Percentiles rank a stretch among this genome's conserved stretches.
These are phyloP conservation scores for Chrysoporthe puriensis DNA, from an alignment of 2,329 filamentous ascomycete species.

Conservation along the genomic window DNA sequence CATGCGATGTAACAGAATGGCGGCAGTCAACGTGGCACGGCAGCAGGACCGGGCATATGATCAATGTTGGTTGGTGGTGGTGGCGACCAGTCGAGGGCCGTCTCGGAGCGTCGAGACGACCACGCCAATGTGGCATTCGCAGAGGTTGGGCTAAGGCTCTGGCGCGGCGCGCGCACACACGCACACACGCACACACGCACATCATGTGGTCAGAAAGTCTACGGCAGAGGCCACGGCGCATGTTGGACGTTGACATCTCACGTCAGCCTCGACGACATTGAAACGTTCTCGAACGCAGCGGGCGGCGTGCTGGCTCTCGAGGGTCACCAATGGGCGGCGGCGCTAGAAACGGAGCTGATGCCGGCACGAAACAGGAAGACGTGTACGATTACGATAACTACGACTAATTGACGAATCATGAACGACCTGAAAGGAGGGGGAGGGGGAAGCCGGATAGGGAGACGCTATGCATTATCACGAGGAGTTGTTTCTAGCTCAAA, in stretches of 20 bases:
- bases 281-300: not conserved
- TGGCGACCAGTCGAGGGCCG: not conserved
- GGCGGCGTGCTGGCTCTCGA: not conserved
- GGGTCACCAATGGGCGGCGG: not conserved
- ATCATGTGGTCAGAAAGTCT: not conserved
- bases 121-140: not conserved
- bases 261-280: not conserved
- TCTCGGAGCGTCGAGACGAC: slow-evolving; percentile 1
- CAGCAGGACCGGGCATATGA: not conserved
- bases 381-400: slow-evolving; percentile 24
- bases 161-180: too few relatives aligned
- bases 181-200: not conserved
- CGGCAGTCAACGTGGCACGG: not conserved
- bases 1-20: slow-evolving; percentile 70
- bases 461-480: not conserved
- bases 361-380: slow-evolving; percentile 7
- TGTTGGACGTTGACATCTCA: not conserved
- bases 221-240: not conserved
- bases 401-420: slow-evolving; percentile 20
- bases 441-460: not conserved
- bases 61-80: not conserved
- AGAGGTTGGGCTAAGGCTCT: not conserved
- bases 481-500: not conserved
- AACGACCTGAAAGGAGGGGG: not conserved
- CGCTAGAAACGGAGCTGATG: not conserved